These are phyloP conservation scores for Paracoccidioides lutzii DNA, from an alignment of 2,329 filamentous ascomycete species.

Conservation along the genomic window DNA sequence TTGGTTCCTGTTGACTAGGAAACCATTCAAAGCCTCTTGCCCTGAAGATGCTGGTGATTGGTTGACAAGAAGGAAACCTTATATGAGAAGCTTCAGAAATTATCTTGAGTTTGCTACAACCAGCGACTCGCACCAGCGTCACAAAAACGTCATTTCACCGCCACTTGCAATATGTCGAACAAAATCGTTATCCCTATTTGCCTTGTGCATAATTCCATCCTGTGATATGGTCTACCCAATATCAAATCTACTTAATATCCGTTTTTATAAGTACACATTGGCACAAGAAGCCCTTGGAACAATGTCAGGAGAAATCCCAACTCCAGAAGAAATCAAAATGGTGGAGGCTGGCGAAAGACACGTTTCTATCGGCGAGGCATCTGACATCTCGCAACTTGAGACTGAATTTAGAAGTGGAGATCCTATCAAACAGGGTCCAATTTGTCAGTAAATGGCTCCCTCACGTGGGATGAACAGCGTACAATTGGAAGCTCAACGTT, in stretches of 20 bases:
- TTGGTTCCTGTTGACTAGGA: no score
- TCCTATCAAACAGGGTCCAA: background rate
- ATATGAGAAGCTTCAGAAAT: no score
- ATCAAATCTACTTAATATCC: background rate
- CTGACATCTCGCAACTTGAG: background rate
- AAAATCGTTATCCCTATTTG: background rate
- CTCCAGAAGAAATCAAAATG: background rate
- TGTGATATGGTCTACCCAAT: background rate
- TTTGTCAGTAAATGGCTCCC: background rate
- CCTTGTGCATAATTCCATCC: background rate
- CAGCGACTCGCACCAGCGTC: background rate
- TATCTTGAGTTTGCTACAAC: no score
- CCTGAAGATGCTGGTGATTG: no score
- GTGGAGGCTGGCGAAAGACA: background rate
- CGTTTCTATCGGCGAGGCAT: background rate
- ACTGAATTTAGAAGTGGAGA: background rate
- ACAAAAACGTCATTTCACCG: background rate
- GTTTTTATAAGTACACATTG: background rate
- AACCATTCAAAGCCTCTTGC: no score
- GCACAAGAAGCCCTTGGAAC: background rate
- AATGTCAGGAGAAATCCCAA: background rate
- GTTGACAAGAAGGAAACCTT: no score
- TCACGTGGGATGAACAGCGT: background rate
- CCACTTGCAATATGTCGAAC: background rate
- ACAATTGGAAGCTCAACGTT: background rate